phyloP scores from a whole-genome alignment of 2,329 filamentous ascomycete genomes.

The Ceratocystis papillata region DNA sequence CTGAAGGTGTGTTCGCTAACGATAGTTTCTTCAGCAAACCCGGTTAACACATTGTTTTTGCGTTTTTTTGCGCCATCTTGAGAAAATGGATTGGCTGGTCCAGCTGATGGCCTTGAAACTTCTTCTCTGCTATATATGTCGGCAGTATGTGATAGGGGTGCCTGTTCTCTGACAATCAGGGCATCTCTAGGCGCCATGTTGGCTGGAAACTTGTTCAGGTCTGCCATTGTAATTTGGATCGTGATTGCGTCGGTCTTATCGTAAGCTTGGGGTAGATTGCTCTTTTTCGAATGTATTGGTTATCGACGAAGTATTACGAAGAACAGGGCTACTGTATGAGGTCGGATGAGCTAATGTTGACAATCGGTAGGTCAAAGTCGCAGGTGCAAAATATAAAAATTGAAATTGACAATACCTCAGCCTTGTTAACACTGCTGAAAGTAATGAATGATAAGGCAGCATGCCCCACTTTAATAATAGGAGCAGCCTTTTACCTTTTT shows the following conservation, averaged over 20 bases:
- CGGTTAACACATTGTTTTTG: slow-evolving; percentile 67
- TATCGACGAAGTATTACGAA: not conserved
- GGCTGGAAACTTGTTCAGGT: slow-evolving; percentile 53
- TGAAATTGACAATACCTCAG: not conserved
- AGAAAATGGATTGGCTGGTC: slow-evolving; percentile 66
- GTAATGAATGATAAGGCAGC: too few relatives aligned
- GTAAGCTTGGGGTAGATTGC: not conserved
- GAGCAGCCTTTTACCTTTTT: too few relatives aligned
- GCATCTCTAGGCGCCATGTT: slow-evolving; percentile 56
- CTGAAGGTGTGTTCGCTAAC: slow-evolving; percentile 88
- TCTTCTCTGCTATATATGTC: slow-evolving; percentile 61
- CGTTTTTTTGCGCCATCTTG: slow-evolving; percentile 52
- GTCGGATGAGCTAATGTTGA: not conserved
- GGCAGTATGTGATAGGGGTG: slow-evolving; percentile 48
- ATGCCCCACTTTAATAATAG: not conserved
- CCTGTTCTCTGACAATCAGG: slow-evolving; percentile 45
- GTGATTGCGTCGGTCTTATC: not conserved
- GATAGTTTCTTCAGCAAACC: slow-evolving; percentile 74
- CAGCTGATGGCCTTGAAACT: slow-evolving; percentile 52
- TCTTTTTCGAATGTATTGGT: not conserved
- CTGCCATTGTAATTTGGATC: slow-evolving; percentile 40
- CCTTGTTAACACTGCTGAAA: not conserved
- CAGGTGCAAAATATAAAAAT: not conserved
- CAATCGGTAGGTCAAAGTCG: not conserved
- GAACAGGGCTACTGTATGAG: not conserved